phyloP scores from a whole-genome alignment of 495 filamentous ascomycete species.

The Penicillium canariense region DNA sequence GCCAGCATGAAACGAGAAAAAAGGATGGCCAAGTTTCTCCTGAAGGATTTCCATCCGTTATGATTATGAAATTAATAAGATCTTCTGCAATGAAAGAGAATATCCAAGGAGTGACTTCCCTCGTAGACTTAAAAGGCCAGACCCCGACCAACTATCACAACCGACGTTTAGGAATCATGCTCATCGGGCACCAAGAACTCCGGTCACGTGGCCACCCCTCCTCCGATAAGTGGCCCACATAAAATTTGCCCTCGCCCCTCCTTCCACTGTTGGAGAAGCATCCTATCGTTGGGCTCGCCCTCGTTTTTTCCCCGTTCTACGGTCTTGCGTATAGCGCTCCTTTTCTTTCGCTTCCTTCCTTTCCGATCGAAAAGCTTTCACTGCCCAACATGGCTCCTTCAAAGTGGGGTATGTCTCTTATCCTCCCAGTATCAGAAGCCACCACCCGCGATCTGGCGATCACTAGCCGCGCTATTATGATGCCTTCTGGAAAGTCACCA shows the following conservation, averaged over 20 bases:
- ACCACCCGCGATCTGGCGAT: not conserved
- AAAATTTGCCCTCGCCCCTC: slow-evolving; percentile 34
- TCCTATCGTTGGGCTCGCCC: slow-evolving; percentile 21
- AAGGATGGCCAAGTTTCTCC: slow-evolving; percentile 18
- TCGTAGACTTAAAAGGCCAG: not conserved
- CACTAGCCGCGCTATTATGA: not conserved
- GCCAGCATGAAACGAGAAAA: slow-evolving; percentile 9
- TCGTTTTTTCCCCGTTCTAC: slow-evolving; percentile 9
- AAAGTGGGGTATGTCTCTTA: slow-evolving; percentile 49
- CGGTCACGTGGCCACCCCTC: slow-evolving; percentile 26
- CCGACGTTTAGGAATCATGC: slow-evolving; percentile 1
- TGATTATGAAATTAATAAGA: slow-evolving; percentile 38
- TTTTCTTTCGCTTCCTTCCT: slow-evolving; percentile 11
- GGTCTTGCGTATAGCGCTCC: slow-evolving; percentile 20
- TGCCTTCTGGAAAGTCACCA: not conserved
- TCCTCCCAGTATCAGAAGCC: slow-evolving; percentile 13
- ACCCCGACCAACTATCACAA: too few relatives aligned
- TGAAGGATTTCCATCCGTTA: slow-evolving; percentile 20
- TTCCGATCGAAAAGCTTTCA: slow-evolving; percentile 10
- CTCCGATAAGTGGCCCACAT: slow-evolving; percentile 33
- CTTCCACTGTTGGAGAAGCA: slow-evolving; percentile 24
- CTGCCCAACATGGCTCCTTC: slow-evolving; percentile 44
- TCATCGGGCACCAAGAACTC: slow-evolving; percentile 25
- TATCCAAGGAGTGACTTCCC: slow-evolving; percentile 1
- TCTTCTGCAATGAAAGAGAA: slow-evolving; percentile 27